These are phyloP conservation scores for Cordia subcordata DNA, from an alignment of 257 asterid genomes.

Conservation along the genomic window DNA sequence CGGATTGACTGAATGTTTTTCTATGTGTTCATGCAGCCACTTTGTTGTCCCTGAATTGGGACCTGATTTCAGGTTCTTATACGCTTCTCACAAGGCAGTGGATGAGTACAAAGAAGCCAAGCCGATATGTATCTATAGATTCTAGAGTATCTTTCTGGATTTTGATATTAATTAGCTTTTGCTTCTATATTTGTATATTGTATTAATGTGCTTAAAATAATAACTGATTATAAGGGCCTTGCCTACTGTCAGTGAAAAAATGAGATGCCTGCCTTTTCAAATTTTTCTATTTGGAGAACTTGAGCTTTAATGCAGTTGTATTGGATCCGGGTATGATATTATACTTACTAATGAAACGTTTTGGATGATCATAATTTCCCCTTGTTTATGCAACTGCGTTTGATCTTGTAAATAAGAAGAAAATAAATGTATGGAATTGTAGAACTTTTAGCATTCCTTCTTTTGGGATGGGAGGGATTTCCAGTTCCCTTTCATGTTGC, in stretches of 20 bases:
- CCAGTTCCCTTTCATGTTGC: too few species aligned
- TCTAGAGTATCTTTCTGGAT: background rate
- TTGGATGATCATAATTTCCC: background rate
- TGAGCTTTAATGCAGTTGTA: background rate
- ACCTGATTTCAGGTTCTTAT: slow-evolving; percentile 25
- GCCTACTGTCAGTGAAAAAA: too few species aligned
- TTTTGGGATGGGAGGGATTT: too few species aligned
- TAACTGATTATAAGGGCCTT: too few species aligned
- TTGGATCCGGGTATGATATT: background rate
- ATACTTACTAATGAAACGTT: background rate
- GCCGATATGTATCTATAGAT: slow-evolving; percentile 18
- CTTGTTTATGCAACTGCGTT: too few species aligned
- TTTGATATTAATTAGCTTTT: background rate
- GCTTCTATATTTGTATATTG: background rate
- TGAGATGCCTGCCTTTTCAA: too few species aligned
- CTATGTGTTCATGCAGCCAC: slow-evolving; percentile 27
- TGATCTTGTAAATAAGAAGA: too few species aligned
- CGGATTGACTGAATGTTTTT: slow-evolving; percentile 1
- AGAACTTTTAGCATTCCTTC: too few species aligned
- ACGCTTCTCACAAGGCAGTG: slow-evolving; percentile 39
- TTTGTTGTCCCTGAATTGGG: slow-evolving; percentile 35
- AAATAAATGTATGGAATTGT: too few species aligned
- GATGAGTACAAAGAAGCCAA: slow-evolving; percentile 29
- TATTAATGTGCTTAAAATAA: background rate
- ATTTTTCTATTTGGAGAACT: too few species aligned